Evolutionary conservation across 257 asterid genomes (phyloP).

Genomic region (Cordia subcordata): DNA sequence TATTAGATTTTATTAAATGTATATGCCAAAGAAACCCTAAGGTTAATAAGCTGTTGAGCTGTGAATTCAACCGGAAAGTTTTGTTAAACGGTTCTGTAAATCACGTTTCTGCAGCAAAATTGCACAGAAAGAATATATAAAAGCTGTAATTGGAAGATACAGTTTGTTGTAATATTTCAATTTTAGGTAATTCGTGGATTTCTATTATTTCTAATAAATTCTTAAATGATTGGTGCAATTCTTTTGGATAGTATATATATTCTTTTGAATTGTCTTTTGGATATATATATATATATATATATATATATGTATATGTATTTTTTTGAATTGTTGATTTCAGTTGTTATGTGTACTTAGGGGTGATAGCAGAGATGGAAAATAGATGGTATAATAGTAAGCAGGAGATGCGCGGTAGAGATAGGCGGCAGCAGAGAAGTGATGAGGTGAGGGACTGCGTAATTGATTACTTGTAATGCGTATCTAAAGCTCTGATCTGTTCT

Average conservation of each 20-base stretch:
- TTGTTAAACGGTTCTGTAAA: background rate
- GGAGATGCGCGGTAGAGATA: constrained; percentile 52
- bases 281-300: no score
- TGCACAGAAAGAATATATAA: background rate
- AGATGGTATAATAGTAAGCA: constrained; percentile 59
- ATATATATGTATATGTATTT: no score
- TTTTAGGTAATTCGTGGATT: no score
- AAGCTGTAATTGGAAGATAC: background rate
- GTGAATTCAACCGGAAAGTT: background rate
- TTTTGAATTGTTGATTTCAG: background rate
- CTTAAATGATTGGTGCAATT: no score
- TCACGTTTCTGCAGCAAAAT: background rate
- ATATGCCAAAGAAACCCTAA: no score
- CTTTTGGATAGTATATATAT: no score
- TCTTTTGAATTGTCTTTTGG: background rate
- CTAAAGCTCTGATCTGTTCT: background rate
- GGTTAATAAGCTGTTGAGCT: background rate
- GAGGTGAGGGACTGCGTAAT: constrained; percentile 40
- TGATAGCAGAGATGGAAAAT: constrained; percentile 46
- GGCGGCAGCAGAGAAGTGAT: constrained; percentile 33
- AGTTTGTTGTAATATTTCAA: background rate
- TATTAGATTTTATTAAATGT: no score
- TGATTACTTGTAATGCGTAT: constrained; percentile 2
- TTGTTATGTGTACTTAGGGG: constrained; percentile 12
- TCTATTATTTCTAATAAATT: no score